Evolutionary conservation across 495 filamentous ascomycete species (phyloP).

Genomic region (Penicillium lagena): DNA sequence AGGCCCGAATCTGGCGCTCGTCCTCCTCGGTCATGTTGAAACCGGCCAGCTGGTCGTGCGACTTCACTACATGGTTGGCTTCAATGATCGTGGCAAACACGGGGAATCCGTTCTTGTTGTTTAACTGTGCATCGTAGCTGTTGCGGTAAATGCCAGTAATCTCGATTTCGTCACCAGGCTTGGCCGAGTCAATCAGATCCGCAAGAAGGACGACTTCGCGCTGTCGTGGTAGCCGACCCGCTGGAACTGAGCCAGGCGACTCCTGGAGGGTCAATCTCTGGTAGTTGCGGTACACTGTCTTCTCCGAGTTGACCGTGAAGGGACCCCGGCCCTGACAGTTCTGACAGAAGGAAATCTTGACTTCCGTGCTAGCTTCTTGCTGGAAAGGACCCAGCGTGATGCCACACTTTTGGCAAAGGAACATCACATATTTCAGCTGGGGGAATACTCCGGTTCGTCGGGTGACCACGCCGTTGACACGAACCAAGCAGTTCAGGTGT

Average conservation of each 20-base stretch:
- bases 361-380: constrained; percentile 92
- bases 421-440: constrained; percentile 96
- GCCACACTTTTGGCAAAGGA: constrained; percentile 91
- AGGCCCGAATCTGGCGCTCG: constrained; percentile 80
- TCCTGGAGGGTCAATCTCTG: constrained; percentile 97
- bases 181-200: constrained; percentile 94
- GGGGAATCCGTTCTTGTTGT: constrained; percentile 98
- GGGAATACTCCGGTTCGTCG: constrained; percentile 96
- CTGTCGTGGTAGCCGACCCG: constrained; percentile 90
- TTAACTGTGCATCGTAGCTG: constrained; percentile 95
- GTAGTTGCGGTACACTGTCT: constrained; percentile 99
- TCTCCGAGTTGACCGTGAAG: constrained; percentile 93
- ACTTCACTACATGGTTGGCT: constrained; percentile 94
- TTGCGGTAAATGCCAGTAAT: constrained; percentile 97
- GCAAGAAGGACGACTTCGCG: constrained; percentile 94
- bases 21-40: constrained; percentile 96
- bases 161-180: constrained; percentile 97
- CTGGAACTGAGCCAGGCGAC: constrained; percentile 93
- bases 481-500: constrained; percentile 93
- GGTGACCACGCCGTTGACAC: constrained; percentile 92
- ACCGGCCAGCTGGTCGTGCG: constrained; percentile 95
- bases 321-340: constrained; percentile 95
- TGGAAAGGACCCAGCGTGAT: constrained; percentile 91
- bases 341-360: constrained; percentile 94
- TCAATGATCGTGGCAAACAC: constrained; percentile 98